These are phyloP conservation scores for Moringa oleifera DNA, from an alignment of 345 rosid genomes.

Conservation along the genomic window DNA sequence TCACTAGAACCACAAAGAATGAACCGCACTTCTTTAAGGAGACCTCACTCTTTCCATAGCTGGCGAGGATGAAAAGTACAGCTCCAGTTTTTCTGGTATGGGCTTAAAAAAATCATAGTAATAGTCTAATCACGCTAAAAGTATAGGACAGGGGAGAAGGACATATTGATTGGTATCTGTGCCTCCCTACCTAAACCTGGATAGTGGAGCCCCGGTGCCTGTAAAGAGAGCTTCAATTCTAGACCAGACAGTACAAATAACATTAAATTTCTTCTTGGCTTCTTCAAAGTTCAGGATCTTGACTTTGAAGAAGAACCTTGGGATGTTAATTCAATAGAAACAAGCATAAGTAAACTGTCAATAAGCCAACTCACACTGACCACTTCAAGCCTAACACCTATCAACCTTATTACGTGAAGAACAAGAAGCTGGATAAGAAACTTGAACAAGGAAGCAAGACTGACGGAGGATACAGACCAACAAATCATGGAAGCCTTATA, in stretches of 20 bases:
- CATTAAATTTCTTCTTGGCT: background rate
- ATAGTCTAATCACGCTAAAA: too few relatives aligned
- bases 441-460: background rate
- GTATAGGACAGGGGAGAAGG: too few relatives aligned
- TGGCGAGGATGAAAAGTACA: too few relatives aligned
- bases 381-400: background rate
- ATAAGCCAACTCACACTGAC: background rate
- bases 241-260: background rate
- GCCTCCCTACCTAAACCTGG: too few relatives aligned
- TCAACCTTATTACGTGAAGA: background rate
- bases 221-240: background rate
- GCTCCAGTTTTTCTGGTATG: too few relatives aligned
- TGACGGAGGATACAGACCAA: too few relatives aligned
- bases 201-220: too few relatives aligned
- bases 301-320: background rate
- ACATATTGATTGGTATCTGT: too few relatives aligned
- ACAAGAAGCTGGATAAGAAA: background rate
- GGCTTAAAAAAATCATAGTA: too few relatives aligned
- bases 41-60: background rate
- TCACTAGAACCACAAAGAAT: background rate
- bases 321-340: background rate
- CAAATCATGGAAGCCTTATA: conserved; percentile 2
- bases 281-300: background rate
- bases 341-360: background rate
- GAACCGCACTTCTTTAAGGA: too few relatives aligned